Conservation (phyloP, 495 filamentous ascomycete species). For the Penicillium arizonense region DNA sequence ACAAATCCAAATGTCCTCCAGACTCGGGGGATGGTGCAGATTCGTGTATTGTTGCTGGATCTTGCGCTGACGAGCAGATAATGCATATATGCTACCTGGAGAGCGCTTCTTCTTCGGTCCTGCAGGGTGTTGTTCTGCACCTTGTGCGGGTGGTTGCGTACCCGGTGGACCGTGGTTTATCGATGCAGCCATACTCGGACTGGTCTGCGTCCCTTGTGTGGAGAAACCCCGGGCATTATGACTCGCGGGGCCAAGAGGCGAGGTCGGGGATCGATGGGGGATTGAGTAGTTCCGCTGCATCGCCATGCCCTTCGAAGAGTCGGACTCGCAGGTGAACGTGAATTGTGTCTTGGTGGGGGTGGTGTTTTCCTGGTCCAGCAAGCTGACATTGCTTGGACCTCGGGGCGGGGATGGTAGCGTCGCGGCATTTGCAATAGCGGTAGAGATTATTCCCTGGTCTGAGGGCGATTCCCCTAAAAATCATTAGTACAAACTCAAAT, state of each 20-base stretch:
- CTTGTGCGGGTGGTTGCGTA: slow-evolving; percentile 36
- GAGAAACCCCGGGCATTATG: slow-evolving; percentile 40
- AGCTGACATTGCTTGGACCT: slow-evolving; percentile 71
- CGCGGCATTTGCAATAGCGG: slow-evolving; percentile 86
- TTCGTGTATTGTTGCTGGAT: slow-evolving; percentile 71
- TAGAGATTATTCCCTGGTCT: slow-evolving; percentile 79
- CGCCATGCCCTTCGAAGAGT: slow-evolving; percentile 63
- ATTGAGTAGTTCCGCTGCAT: slow-evolving; percentile 42
- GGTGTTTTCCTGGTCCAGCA: slow-evolving; percentile 67
- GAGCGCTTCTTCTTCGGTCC: slow-evolving; percentile 57
- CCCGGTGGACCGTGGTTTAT: slow-evolving; percentile 25
- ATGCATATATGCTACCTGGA: slow-evolving; percentile 56
- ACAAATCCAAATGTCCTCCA: slow-evolving; percentile 89
- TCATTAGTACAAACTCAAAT: slow-evolving; percentile 8
- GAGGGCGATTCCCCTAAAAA: slow-evolving; percentile 31
- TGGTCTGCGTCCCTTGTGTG: slow-evolving; percentile 65
- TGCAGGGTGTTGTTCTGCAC: slow-evolving; percentile 30
- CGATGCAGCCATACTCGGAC: slow-evolving; percentile 47
- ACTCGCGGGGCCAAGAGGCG: slow-evolving; percentile 24
- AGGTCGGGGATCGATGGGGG: slow-evolving; percentile 34
- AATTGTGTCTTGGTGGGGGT: slow-evolving; percentile 75
- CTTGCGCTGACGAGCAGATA: slow-evolving; percentile 66
- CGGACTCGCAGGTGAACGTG: slow-evolving; percentile 85
- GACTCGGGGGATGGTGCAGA: slow-evolving; percentile 67
- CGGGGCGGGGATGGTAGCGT: slow-evolving; percentile 59